Percentiles rank a stretch among this genome's conserved stretches.
Evolutionary conservation across 331 rosid species (phyloP).

Genomic region (Acacia concinna): DNA sequence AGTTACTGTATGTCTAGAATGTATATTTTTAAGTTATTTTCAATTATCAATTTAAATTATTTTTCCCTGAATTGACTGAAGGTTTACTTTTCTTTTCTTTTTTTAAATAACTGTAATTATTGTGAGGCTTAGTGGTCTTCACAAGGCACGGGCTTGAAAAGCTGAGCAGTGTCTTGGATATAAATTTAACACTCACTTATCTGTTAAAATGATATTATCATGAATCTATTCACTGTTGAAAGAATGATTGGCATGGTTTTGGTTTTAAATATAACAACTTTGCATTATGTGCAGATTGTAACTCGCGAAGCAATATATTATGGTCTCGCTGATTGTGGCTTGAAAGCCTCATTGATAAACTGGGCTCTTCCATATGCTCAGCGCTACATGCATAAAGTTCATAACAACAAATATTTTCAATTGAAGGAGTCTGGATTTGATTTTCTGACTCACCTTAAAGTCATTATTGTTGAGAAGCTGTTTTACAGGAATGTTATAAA

Average conservation of each 20-base stretch:
- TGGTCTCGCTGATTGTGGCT: slow-evolving; percentile 57
- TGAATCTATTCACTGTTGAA: background rate
- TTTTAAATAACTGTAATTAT: background rate
- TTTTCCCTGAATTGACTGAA: background rate
- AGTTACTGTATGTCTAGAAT: background rate
- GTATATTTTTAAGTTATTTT: background rate
- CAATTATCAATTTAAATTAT: background rate
- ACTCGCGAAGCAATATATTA: slow-evolving; percentile 77
- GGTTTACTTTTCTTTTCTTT: background rate
- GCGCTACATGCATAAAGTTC: slow-evolving; percentile 67
- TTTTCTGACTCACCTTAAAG: slow-evolving; percentile 48
- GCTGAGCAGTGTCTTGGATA: background rate
- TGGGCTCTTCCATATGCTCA: slow-evolving; percentile 91
- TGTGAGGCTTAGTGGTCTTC: slow-evolving; percentile 1
- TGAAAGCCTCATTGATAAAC: slow-evolving; percentile 63
- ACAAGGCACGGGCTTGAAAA: background rate
- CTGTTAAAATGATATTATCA: background rate
- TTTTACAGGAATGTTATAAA: slow-evolving; percentile 74
- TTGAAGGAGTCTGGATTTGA: slow-evolving; percentile 72
- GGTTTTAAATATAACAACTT: slow-evolving; percentile 2
- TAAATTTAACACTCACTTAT: background rate
- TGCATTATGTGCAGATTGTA: slow-evolving; percentile 67
- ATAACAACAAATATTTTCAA: slow-evolving; percentile 55
- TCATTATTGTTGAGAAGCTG: slow-evolving; percentile 74
- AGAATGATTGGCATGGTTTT: background rate